phyloP scores from a whole-genome alignment of 2,329 filamentous ascomycete genomes.

The Arthrobotrys megalospora region DNA sequence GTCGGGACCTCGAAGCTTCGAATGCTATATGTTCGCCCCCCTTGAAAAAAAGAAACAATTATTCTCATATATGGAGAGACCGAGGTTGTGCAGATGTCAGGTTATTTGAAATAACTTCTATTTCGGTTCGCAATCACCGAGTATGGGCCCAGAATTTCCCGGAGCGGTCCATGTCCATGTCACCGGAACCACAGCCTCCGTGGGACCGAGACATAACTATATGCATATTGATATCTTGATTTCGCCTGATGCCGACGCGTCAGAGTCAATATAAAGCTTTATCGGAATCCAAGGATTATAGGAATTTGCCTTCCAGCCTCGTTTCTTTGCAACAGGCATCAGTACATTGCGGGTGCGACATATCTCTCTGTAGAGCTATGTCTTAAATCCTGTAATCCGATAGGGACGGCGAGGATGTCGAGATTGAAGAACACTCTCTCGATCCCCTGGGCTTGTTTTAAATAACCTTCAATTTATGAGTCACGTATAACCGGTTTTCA shows the following conservation, averaged over 20 bases:
- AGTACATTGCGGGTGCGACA: no score
- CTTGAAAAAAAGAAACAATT: slow-evolving; percentile 5
- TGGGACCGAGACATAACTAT: slow-evolving; percentile 22
- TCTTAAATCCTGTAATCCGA: no score
- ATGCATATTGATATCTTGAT: slow-evolving; percentile 8
- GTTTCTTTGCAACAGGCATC: neutral
- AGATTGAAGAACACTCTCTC: no score
- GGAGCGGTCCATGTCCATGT: slow-evolving; percentile 22
- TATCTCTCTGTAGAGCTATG: no score
- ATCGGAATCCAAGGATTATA: neutral
- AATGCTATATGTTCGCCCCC: neutral
- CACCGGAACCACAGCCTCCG: slow-evolving; percentile 32
- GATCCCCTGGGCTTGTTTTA: no score
- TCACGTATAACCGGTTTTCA: no score
- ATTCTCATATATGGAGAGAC: neutral
- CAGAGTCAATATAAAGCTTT: slow-evolving; percentile 1
- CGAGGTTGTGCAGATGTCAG: slow-evolving; percentile 17
- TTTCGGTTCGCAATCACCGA: neutral
- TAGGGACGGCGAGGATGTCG: no score
- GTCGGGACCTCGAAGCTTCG: neutral
- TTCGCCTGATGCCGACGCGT: slow-evolving; percentile 2
- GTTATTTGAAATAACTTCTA: slow-evolving; percentile 35
- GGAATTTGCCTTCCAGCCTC: neutral
- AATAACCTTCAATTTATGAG: no score
- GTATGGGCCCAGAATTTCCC: neutral